Evolutionary conservation across 2,329 filamentous ascomycete genomes (phyloP), one percentile per base, ranked within the genome.

Genomic region (Ophiostoma pallidulum): DNA sequence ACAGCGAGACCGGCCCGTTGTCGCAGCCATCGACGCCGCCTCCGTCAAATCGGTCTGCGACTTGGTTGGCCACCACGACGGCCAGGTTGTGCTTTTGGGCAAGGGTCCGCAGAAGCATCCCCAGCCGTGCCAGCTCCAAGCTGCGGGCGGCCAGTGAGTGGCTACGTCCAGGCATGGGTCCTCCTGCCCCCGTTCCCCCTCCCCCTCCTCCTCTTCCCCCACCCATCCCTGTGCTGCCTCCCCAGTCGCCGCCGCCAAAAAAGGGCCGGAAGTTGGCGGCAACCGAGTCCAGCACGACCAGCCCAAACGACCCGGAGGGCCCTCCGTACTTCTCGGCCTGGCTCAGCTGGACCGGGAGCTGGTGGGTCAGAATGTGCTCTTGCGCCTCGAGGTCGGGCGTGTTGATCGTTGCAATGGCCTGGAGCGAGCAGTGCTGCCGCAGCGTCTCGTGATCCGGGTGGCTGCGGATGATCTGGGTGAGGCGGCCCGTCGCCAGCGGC

Each of bases 231-330:
- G 20, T 4, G 24, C 4, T 13, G 61, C 63, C 44, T 62, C 35
- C 44, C n/a, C 44, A 58, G 53, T 60, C 64, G 24, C 68, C 65
- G 48, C 79, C 75, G 56, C 89, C 84, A 58, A 89, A 92, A 63
- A 97, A 91, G 42, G 87, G 90, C 54, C 92, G 84, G 65, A 92
- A 98, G 66, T 98, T 98, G 51, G 92, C 89, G 0, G 92, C 90
- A 24, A 98, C 84, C 5, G 86, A 94, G 67, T 98, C 92, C 28
- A 98, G 68, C 13, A 97, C 75, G 1, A 98, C 67, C 1, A 98
- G 75, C 2, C 91, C 88, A 45, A 95, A 53, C 19, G 42, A 45
- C 8, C 45, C 46, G 10, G 32, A 14, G 12, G 10, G 8, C 8
- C 48, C 73, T 52, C 82, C 75, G 63, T 87, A 80, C 40, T 86